Conservation (phyloP, 2,329 filamentous ascomycete genomes). For the Trichoderma sp. region DNA sequence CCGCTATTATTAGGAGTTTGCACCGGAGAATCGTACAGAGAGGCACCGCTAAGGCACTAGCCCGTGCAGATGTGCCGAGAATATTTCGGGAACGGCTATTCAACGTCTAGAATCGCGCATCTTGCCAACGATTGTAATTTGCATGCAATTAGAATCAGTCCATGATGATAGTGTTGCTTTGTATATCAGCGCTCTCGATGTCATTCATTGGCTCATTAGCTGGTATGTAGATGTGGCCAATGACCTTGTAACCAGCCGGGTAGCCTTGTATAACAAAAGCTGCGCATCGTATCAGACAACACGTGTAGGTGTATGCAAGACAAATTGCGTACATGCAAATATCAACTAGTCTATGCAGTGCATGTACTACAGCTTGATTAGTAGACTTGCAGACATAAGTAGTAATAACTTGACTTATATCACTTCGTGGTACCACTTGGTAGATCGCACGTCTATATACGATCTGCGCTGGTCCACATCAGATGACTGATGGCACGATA, state of each 20-base stretch:
- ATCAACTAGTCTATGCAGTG: neutral
- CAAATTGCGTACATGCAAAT: neutral
- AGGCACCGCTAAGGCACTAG: neutral
- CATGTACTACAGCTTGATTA: neutral
- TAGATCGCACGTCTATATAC: neutral
- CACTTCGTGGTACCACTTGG: neutral
- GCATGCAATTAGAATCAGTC: neutral
- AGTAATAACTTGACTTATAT: neutral
- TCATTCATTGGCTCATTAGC: neutral
- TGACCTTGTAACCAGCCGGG: neutral
- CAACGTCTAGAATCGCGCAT: neutral
- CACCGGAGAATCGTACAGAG: neutral
- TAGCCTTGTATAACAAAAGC: neutral
- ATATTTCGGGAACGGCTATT: neutral
- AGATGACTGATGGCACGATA: neutral
- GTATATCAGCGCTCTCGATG: neutral
- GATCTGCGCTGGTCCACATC: constrained; percentile 21
- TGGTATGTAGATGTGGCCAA: neutral
- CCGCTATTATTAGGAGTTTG: neutral
- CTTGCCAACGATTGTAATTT: neutral
- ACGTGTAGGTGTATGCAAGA: neutral
- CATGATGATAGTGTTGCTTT: neutral
- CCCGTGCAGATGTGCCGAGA: neutral
- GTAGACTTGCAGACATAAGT: neutral
- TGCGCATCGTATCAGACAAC: neutral